Conservation (phyloP, 805 yeast species). For the Suhomyces faveliae region DNA sequence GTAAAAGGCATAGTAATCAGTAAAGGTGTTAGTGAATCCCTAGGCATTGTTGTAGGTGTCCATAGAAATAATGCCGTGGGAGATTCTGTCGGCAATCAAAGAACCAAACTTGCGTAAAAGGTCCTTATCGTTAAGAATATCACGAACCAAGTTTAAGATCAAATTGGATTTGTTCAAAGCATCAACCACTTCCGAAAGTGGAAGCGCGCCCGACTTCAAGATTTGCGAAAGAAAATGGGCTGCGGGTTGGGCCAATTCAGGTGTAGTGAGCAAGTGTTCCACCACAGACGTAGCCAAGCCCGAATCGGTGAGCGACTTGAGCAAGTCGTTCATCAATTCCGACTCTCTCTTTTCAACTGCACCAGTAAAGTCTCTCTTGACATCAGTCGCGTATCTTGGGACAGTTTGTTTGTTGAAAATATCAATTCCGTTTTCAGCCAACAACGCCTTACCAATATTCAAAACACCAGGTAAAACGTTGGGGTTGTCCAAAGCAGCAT, state of each 20-base stretch:
- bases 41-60: background rate
- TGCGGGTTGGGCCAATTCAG: constrained; percentile 26
- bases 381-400: background rate
- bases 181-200: constrained; percentile 18
- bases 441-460: constrained; percentile 20
- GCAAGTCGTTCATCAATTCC: constrained; percentile 17
- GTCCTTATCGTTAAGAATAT: constrained; percentile 20
- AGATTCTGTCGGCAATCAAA: constrained; percentile 17
- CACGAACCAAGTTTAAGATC: constrained; percentile 14
- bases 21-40: background rate
- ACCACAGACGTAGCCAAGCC: constrained; percentile 25
- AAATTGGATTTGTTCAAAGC: constrained; percentile 22
- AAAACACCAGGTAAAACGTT: constrained; percentile 24
- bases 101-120: constrained; percentile 18
- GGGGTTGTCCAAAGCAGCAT: constrained; percentile 24
- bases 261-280: constrained; percentile 24
- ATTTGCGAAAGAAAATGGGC: constrained; percentile 24
- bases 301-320: constrained; percentile 22
- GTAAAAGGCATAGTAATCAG: too few species aligned
- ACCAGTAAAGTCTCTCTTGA: background rate
- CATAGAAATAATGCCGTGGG: constrained; percentile 19
- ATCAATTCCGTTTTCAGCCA: constrained; percentile 19
- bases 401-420: constrained; percentile 10
- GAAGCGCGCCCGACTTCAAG: constrained; percentile 23
- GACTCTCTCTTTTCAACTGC: constrained; percentile 19